Evolutionary conservation across 2,329 filamentous ascomycete genomes (phyloP), one percentile per base, ranked within the genome.

Genomic region (Colletotrichum lupini): DNA sequence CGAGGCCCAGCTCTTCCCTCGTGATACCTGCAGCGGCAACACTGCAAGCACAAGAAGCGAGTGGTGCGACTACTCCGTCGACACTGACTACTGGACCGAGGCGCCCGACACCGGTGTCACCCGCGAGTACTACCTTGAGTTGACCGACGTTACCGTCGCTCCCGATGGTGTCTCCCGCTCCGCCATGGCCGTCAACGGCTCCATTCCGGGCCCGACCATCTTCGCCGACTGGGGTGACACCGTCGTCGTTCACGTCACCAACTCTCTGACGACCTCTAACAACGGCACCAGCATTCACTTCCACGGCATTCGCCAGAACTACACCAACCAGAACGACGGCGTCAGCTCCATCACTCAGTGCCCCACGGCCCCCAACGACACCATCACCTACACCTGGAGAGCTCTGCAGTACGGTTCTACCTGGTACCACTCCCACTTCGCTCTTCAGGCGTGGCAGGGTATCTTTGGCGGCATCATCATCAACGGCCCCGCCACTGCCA

Each of bases 211-310:
- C 0, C 91, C 91, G 0, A 85, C 85, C 0, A 85, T 92, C 52
- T 82, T 85, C 57, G 89, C 87, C 5, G 83, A 89, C 75, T 89
- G 87, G 86, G 86, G 80, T 30, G 83, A 86, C 68, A 82, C 75
- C 37, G 82, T 92, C 5, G 78, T 81, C n/a, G 80, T 91, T 14
- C 87, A 87, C 64, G 86, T 92, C 7, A 87, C 82, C 42, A 93
- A 92, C 78, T 78, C 78, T 1, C 72, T 85, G 46, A 57, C 74
- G 76, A 83, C 59, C 66, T 86, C 81, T 81, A 81, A 64, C 9
- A 92, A 92, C 74, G 90, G 90, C 37, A 92, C 90, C 8, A 85
- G 85, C 9, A 87, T 92, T 22, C 91, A 93, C 77, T 92, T 86
- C 82, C 91, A 93, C 76, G 91, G 90, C 26, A 82, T 93, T 42